Evolutionary conservation across 371 early-diverging fungal species (phyloP), one percentile per base, ranked within the genome.

Genomic region (Rhizopus arrhizus): DNA sequence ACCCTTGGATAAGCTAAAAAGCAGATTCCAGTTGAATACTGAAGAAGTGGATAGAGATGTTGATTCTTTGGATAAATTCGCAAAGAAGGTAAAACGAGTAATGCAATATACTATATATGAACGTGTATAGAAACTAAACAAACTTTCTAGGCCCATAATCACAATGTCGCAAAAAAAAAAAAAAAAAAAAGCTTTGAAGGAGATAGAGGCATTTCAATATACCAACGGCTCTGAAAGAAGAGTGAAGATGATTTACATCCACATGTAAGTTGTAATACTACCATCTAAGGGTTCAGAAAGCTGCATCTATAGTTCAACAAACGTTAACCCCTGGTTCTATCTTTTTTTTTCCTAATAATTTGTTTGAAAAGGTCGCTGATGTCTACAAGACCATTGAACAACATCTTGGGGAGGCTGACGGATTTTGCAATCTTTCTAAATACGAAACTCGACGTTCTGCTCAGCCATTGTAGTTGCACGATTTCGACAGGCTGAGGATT

Each of bases 181-280:
- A n/a, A n/a, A n/a, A 5, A 35, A 34, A 45, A 33, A 13, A 13
- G 5, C 11, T 38, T 38, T 38, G 11, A 11, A 11, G 11, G 5
- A 38, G 5, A 38, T 38, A 38, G 38, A 38, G 11, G 38, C 38
- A 38, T 38, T 38, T 38, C 5, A 38, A 38, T 38, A 38, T 38
- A 11, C 11, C 38, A 38, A 11, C 38, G 11, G 11, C 38, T 38
- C 38, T 38, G 38, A 38, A 38, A 38, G 38, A 38, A 11, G 38
- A 38, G 47, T 29, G 4, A 60, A 38, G 38, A 38, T 38, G 38
- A 38, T 38, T 38, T 61, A 61, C 12, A 43, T 61, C 4, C 55
- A 56, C 49, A 62, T 62, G 56, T 62, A 56, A 8, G 62, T 62
- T 62, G 13, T 56, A 62, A 51, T 35, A 56, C 62, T 51, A 22